phyloP scores from a whole-genome alignment of 352 stramenopile species.

The Globisporangium abappressorium region DNA sequence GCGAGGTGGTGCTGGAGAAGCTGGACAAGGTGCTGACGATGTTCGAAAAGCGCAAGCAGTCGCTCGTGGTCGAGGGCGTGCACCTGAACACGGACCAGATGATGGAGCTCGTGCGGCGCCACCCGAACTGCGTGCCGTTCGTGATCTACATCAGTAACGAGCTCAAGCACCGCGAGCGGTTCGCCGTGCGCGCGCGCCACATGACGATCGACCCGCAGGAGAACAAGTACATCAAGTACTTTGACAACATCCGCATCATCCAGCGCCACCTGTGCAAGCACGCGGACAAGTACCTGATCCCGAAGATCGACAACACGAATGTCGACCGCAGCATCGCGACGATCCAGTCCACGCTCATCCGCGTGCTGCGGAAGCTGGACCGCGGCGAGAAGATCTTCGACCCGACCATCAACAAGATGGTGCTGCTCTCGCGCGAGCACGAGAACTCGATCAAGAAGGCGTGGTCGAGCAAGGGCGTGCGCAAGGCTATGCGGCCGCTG shows the following conservation, averaged over 20 bases:
- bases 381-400: conserved; percentile 73
- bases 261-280: conserved; percentile 85
- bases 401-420: conserved; percentile 77
- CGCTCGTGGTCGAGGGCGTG: conserved; percentile 83
- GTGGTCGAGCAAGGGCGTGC: conserved; percentile 84
- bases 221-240: conserved; percentile 92
- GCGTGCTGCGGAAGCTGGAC: conserved; percentile 76
- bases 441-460: conserved; percentile 88
- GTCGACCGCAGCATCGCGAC: conserved; percentile 83
- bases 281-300: conserved; percentile 81
- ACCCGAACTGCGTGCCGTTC: conserved; percentile 85
- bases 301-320: conserved; percentile 89
- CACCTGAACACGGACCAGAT: conserved; percentile 85
- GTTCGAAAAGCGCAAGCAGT: conserved; percentile 81
- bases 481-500: conserved; percentile 82
- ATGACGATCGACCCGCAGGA: conserved; percentile 88
- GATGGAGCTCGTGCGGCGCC: conserved; percentile 68
- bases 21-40: conserved; percentile 81
- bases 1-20: conserved; percentile 78
- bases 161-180: conserved; percentile 83
- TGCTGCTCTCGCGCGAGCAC: conserved; percentile 82
- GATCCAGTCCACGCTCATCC: conserved; percentile 83
- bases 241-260: conserved; percentile 89
- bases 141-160: conserved; percentile 90
- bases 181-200: conserved; percentile 78